Base-by-base conservation (phyloP, 1,139 yeast genomes). In the Hansenula lynferdii region DNA sequence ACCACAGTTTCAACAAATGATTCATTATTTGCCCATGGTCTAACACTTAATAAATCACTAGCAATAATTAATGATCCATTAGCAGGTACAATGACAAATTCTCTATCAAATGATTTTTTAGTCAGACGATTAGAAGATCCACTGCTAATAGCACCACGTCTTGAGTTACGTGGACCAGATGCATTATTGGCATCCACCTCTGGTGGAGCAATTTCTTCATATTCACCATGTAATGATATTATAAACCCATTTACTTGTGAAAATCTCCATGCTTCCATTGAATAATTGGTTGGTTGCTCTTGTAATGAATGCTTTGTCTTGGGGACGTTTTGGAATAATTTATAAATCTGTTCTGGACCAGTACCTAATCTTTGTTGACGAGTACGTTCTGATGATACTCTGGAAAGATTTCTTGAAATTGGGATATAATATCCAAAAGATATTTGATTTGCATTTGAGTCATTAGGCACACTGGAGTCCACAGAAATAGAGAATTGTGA, bases 61-160 rank as follows among this genome's bases (percentile, higher is more conserved):
- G 96, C 96, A 25, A 92, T 80, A 17, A 90, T 69, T 70, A 86
- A 79, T 31, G 77, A 65, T 5, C 86, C 87, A 46, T 72, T 70
- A 15, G 80, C 76, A 1, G 92, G 94, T 6, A 85, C 77, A 23
- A 87, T 76, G n/a, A 86, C 69, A 58, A 92, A 80, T 0, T 83
- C 72, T 56, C 98, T 73, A 60, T 92, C 97, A 60, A 92, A 92
- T n/a, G 92, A 77, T 56, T 92, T 82, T 46, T 69, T 68, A 21
- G 75, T 64, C 33, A 83, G 62, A n/a, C 72, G 60, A 26, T 70
- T 62, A 38, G 69, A 67, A 39, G 64, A 64, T 23, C 55, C 60
- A 41, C 26, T 48, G 40, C 23, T 43, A 39, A 36, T 42, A 42
- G 44, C 50, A 42, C 38, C 59, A 35, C 56, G 52, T 34, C 60